Base-by-base conservation (phyloP, 495 filamentous ascomycete genomes). In the Lasiosphaeriaceae sp. region DNA sequence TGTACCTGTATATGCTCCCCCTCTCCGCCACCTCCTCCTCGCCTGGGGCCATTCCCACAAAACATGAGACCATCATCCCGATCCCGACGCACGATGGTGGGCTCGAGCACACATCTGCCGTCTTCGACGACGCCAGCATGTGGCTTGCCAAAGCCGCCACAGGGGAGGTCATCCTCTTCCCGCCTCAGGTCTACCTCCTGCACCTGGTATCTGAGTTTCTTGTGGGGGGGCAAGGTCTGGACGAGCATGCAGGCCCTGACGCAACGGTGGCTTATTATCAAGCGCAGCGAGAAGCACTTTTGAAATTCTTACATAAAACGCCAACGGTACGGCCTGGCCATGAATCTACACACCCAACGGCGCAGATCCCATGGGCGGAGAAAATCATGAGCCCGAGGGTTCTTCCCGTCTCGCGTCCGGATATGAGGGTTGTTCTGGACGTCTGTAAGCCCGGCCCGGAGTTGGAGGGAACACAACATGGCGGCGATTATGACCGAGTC, bases 1-100 rank as follows among this genome's bases (percentile, higher is more conserved):
- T 98, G 92, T 98, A 97, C 66, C 65, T 98, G 8, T 94, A 96
- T 70, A 88, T 96, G 73, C 78, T 96, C n/a, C 92, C 94, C 0
- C 73, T 92, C 17, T 48, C 55, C 29, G 11, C 43, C 26, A 16
- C 11, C 11, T 16, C 50, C 34, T 37, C 53, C 3, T 12, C 48
- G 3, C 43, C 19, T 7, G 7, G 9, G 41, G 24, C 23, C 26
- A 31, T 31, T 3, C 26, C 26, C 1, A 14, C n/a, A 19, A 22
- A 58, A n/a, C 61, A 66, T 0, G 63, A 76, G 49, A 64, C 68
- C 6, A 50, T 76, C 21, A 65, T 81, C 21, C 85, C 81, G 9
- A 72, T 84, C 2, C 89, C 90, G 0, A 92, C 88, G 2, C 82
- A 80, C 24, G 93, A 97, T 66, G 92, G 90, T 31, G 92, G 92